A percentile compares a stretch with the other conserved stretches of the same genome.
phyloP scores from a whole-genome alignment of 2,329 filamentous ascomycete genomes.

The Colletotrichum lupini region DNA sequence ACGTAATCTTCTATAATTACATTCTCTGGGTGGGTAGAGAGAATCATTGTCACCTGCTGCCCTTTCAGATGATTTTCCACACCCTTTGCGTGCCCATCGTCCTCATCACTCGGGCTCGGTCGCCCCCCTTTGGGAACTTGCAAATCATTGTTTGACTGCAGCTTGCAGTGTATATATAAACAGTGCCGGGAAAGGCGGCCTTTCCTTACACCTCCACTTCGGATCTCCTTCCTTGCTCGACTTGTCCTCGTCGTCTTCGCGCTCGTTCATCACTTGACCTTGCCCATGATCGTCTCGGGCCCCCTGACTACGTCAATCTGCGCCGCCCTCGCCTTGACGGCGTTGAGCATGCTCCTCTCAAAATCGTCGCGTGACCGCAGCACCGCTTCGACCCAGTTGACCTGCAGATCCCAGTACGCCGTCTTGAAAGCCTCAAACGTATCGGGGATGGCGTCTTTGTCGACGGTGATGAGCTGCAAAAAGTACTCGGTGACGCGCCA shows the following conservation, averaged over 20 bases:
- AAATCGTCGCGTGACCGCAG: constrained; percentile 91
- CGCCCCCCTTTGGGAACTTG: not conserved
- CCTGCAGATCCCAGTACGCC: constrained; percentile 92
- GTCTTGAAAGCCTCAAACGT: constrained; percentile 87
- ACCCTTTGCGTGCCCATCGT: not conserved
- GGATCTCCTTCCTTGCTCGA: too few relatives aligned
- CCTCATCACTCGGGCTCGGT: not conserved
- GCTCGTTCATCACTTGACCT: constrained; percentile 73
- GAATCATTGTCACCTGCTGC: not conserved
- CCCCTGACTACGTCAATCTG: constrained; percentile 85
- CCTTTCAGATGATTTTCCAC: not conserved
- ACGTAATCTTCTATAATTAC: not conserved
- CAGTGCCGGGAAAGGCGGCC: not conserved
- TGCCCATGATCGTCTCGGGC: constrained; percentile 93
- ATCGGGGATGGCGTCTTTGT: constrained; percentile 77
- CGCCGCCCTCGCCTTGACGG: constrained; percentile 88
- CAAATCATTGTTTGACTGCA: not conserved
- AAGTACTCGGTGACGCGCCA: constrained; percentile 94
- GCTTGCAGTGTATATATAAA: not conserved
- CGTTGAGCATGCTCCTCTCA: constrained; percentile 88
- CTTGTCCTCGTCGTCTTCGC: too few relatives aligned
- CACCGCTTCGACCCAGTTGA: constrained; percentile 95
- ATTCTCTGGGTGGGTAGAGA: not conserved
- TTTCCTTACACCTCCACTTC: too few relatives aligned
- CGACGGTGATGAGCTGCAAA: constrained; percentile 80